Evolutionary conservation across 2,329 filamentous ascomycete genomes (phyloP), one percentile per base, ranked within the genome.

Genomic region (Cladophialophora yegresii): DNA sequence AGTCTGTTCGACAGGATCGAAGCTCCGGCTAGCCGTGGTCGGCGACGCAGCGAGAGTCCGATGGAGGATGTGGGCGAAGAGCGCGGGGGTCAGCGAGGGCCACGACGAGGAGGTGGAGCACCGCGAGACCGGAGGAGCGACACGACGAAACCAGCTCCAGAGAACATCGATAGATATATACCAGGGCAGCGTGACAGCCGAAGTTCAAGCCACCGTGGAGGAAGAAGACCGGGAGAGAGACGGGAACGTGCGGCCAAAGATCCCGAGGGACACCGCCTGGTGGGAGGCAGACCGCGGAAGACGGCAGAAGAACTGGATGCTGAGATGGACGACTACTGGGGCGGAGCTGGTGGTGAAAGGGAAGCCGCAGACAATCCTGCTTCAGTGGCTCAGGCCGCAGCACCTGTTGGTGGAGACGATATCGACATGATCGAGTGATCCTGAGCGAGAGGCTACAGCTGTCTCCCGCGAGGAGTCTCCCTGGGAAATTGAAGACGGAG

Each of bases 291-390:
- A 55, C 83, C 87, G 1, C 89, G 87, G 78, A 96, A 96, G 84
- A 96, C 93, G 0, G 89, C 92, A 70, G 91, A 96, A 72, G 91
- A 97, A 75, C 82, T 97, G 47, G 93, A 97, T 75, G 91, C 91
- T n/a, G 93, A 97, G 78, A 97, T 97, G 93, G 92, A 89, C 32
- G 91, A 96, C 74, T 97, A 97, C 77, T 97, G 92, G 81, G 87
- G 84, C 32, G 80, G 79, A 28, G 76, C 77, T 43, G 76, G 10
- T 6, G 6, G 72, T 54, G 74, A 78, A 54, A 77, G 73, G 58
- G 76, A 73, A n/a, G 78, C 76, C 54, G 62, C 58, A 22, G 60
- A 47, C 45, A 64, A 70, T 28, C 74, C 73, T 54, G 73, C 74
- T 20, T 71, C 74, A 9, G 73, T 75, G 30, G 71, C 77, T 23